These are phyloP conservation scores for Selaginella moellendorffii DNA, from an alignment of 75 land plant genomes.

Conservation along the genomic window DNA sequence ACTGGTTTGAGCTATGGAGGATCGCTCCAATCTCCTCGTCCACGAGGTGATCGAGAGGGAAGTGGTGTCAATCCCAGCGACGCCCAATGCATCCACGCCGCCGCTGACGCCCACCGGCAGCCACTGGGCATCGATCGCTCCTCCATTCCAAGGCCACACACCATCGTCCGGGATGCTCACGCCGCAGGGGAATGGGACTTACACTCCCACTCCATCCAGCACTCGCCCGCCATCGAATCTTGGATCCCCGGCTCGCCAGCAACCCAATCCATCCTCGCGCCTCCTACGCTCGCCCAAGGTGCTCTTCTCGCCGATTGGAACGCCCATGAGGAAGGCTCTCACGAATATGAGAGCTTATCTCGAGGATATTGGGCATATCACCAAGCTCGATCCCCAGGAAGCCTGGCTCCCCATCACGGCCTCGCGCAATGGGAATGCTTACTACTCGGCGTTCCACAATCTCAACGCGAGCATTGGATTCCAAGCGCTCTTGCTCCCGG, in stretches of 20 bases:
- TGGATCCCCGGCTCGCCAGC: not conserved
- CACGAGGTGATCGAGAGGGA: not conserved
- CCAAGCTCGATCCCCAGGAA: conserved; percentile 38
- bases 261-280: conserved; percentile 23
- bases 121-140: not conserved
- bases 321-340: conserved; percentile 31
- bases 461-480: conserved; percentile 39
- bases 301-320: conserved; percentile 15
- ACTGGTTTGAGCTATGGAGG: not conserved
- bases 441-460: conserved; percentile 30
- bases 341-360: conserved; percentile 27
- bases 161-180: not conserved
- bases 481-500: conserved; percentile 41
- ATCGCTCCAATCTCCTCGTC: not conserved
- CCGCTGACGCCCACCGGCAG: not conserved
- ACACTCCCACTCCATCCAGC: not conserved
- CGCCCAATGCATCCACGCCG: not conserved
- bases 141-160: not conserved
- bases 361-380: conserved; percentile 34
- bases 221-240: not conserved
- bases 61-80: not conserved
- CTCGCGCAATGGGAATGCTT: conserved; percentile 41
- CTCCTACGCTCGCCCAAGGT: conserved; percentile 14
- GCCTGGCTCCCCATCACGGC: conserved; percentile 51
- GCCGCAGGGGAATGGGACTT: not conserved